Evolutionary conservation across 441 rosid genomes (phyloP), one percentile per base, ranked within the genome.

Genomic region (Gossypium davidsonii): DNA sequence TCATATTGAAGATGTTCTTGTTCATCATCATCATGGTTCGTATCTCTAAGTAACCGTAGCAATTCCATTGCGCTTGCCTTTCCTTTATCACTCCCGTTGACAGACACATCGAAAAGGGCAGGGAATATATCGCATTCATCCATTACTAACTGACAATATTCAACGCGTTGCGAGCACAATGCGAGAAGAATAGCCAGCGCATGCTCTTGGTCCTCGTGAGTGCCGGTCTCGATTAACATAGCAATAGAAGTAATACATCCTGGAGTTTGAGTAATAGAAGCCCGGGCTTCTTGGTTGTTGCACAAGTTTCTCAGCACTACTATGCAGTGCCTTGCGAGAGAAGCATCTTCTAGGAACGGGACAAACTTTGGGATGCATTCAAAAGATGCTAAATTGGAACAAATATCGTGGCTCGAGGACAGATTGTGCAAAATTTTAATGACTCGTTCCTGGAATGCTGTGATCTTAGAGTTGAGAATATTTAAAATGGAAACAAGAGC

Each of bases 71-170:
- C 98, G 9, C 72, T 51, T 1, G 72, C 84, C 79, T 80, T 88
- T 2, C 83, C 92, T 73, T 82, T 86, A 9, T 88, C 88, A 31
- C 79, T 88, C 55, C 98, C 98, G 57, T 90, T 88, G 3, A 73
- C 56, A 2, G 92, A 77, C 71, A 89, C 79, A 62, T 11, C 37
- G 21, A 77, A 39, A 14, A 92, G 90, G 55, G 86, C 76, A 17
- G 97, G 86, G 74, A 62, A 17, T 62, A 90, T 85, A 9, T 88
- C 80, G 0, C 89, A 86, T 78, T 89, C 91, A 6, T 78, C 81
- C 92, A 90, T 84, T 11, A 91, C 86, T 78, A 89, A 58, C 20
- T 85, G 71, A 72, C 97, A 91, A 70, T 91, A 89, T 67, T 86
- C 82, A 0, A 82, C 73, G 39, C 81, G 76, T 62, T 90, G 85